Evolutionary conservation across 345 rosid genomes (phyloP), one percentile per base, ranked within the genome.

Genomic region (Nephelium lappaceum): DNA sequence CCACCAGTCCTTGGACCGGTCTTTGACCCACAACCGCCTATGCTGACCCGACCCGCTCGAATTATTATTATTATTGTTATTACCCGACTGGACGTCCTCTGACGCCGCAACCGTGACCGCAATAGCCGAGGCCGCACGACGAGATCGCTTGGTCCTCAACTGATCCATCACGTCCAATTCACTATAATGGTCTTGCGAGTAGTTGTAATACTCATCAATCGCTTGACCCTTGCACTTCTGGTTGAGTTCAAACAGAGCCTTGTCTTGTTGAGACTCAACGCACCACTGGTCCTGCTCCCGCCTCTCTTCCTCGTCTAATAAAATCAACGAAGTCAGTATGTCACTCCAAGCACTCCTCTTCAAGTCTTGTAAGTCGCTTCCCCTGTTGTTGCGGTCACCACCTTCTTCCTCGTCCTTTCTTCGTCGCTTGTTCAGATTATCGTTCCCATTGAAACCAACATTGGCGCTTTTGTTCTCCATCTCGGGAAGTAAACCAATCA

Each of bases 1-100:
- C 97, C 98, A 94, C 98, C 97, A 94, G 63, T 90, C 97, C 49
- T 93, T 91, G 0, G 94, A 88, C 77, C 98, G 81, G 68, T 91
- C 93, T 71, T 94, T 94, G 57, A 93, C 98, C 98, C 98, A 94
- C 51, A 94, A 57, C 77, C 97, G 85, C 84, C 98, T 77, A 23
- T 81, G 84, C 60, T 80, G 88, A 61, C 79, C 63, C 69, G 81
- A 27, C 11, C 61, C 78, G 36, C 62, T 31, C 39, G 68, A 23
- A 58, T 24, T 45, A 31, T 31, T 31, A 31, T 31, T 4, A 27
- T 27, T 2, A 31, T 31, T 31, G 3, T 31, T 31, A 11, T 5
- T 31, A 73, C 38, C 87, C 83, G 19, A 63, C 72, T 39, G 74
- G 79, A 36, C 72, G 25, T 69, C 74, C 31, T 72, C 80, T 0